Percentiles rank a stretch among this genome's conserved stretches.
phyloP scores from a whole-genome alignment of 768 basidiomycete genomes.

The Macrocybe gigantea region DNA sequence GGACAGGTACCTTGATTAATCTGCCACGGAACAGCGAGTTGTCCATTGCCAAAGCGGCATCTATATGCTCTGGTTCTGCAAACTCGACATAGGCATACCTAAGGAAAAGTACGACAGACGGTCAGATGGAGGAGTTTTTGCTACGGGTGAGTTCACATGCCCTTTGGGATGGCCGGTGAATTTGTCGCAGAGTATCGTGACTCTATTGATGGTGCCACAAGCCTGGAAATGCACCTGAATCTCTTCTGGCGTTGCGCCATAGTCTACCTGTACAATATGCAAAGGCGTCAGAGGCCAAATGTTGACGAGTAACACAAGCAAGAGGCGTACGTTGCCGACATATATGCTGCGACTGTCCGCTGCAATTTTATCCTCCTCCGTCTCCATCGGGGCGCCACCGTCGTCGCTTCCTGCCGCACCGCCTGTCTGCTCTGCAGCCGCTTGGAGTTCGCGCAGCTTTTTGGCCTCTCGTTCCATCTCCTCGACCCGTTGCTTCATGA shows the following conservation, averaged over 20 bases:
- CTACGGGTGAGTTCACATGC: slow-evolving; percentile 30
- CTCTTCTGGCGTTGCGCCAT: slow-evolving; percentile 94
- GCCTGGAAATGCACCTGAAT: slow-evolving; percentile 97
- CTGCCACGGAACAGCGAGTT: slow-evolving; percentile 94
- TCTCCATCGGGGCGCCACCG: slow-evolving; percentile 52
- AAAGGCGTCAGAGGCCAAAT: slow-evolving; percentile 4
- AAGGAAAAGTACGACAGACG: slow-evolving; percentile 4
- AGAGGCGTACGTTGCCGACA: slow-evolving; percentile 85
- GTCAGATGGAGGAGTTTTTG: slow-evolving; percentile 2
- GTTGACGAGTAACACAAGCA: slow-evolving; percentile 8
- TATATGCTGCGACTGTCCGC: slow-evolving; percentile 88
- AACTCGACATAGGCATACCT: slow-evolving; percentile 99
- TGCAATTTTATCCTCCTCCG: slow-evolving; percentile 77
- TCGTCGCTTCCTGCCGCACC: slow-evolving; percentile 41
- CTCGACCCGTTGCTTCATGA: slow-evolving; percentile 89
- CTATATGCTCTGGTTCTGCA: slow-evolving; percentile 86
- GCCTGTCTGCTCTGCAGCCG: slow-evolving; percentile 60
- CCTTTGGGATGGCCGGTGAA: slow-evolving; percentile 99
- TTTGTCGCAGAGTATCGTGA: slow-evolving; percentile 99
- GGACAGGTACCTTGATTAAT: slow-evolving; percentile 68
- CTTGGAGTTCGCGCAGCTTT: slow-evolving; percentile 83
- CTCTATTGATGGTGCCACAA: slow-evolving; percentile 96
- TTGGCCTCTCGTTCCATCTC: slow-evolving; percentile 92
- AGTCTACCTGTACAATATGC: slow-evolving; percentile 73
- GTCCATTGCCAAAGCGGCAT: slow-evolving; percentile 88